A percentile compares a stretch with the other conserved stretches of the same genome.
These are phyloP conservation scores for Microsporum ferrugineum DNA, from an alignment of 2,329 filamentous ascomycete species.

Conservation along the genomic window DNA sequence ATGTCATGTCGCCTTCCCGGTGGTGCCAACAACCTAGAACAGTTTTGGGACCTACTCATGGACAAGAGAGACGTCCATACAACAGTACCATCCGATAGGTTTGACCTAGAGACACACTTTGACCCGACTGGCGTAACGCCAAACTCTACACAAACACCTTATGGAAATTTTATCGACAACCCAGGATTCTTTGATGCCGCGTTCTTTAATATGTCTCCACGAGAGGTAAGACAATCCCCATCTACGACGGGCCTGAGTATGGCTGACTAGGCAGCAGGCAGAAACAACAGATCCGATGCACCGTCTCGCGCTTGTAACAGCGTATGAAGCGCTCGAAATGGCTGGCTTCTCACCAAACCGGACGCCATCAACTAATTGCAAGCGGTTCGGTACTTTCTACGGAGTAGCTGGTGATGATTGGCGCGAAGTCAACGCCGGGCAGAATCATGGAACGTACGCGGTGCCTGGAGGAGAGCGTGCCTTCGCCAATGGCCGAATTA, in stretches of 20 bases:
- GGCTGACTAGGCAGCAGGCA: slow-evolving; percentile 20
- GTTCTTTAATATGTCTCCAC: slow-evolving; percentile 73
- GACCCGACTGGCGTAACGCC: slow-evolving; percentile 11
- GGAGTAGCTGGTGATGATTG: slow-evolving; percentile 74
- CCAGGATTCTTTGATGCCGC: slow-evolving; percentile 61
- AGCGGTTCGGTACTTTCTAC: slow-evolving; percentile 37
- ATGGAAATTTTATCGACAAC: slow-evolving; percentile 38
- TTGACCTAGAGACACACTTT: slow-evolving; percentile 21
- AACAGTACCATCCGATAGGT: slow-evolving; percentile 25
- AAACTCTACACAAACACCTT: slow-evolving; percentile 16
- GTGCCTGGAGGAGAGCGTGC: slow-evolving; percentile 53
- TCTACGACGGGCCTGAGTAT: background rate
- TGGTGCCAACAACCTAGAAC: slow-evolving; percentile 17
- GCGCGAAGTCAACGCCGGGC: slow-evolving; percentile 59
- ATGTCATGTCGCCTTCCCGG: slow-evolving; percentile 5
- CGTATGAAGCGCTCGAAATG: slow-evolving; percentile 74
- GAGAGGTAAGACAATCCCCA: slow-evolving; percentile 42
- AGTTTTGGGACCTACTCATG: slow-evolving; percentile 28
- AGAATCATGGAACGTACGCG: slow-evolving; percentile 56
- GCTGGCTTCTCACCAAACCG: slow-evolving; percentile 64
- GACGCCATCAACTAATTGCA: slow-evolving; percentile 47
- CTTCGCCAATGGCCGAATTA: slow-evolving; percentile 40
- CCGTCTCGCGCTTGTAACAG: slow-evolving; percentile 61
- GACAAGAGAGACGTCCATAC: slow-evolving; percentile 19
- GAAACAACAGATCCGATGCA: slow-evolving; percentile 65